A percentile compares a stretch with the other conserved stretches of the same genome.
Evolutionary conservation across 2,329 filamentous ascomycete genomes (phyloP).

Genomic region (Huntiella moniliformis): DNA sequence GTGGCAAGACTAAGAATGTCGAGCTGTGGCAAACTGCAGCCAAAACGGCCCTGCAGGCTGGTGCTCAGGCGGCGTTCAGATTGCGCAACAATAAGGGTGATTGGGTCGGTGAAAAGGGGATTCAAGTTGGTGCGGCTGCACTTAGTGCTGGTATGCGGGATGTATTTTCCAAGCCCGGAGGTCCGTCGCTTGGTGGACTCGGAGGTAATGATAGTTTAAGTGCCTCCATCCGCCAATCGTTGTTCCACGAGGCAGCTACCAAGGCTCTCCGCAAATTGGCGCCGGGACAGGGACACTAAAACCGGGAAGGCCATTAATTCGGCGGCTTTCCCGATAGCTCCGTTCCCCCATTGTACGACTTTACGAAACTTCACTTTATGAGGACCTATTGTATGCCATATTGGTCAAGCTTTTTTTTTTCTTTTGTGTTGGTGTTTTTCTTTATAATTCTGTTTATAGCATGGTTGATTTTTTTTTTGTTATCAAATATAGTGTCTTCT

Average conservation of each 20-base stretch:
- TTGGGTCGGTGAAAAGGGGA: constrained; percentile 30
- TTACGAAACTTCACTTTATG: neutral
- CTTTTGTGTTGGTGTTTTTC: neutral
- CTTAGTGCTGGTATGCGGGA: constrained; percentile 30
- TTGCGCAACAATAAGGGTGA: constrained; percentile 25
- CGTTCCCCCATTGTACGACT: neutral
- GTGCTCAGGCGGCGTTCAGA: constrained; percentile 29
- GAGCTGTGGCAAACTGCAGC: constrained; percentile 21
- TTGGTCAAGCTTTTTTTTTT: neutral
- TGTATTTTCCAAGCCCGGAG: constrained; percentile 18
- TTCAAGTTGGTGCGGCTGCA: constrained; percentile 29
- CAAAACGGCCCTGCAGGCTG: constrained; percentile 28
- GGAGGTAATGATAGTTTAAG: constrained; percentile 7
- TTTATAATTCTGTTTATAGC: neutral
- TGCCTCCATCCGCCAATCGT: constrained; percentile 3
- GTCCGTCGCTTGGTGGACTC: constrained; percentile 2
- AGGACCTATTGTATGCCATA: constrained; percentile 1
- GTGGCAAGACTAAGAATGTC: constrained; percentile 4
- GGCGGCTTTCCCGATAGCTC: no score
- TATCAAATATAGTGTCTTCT: no score
- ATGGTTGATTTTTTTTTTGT: neutral
- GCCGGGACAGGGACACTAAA: neutral
- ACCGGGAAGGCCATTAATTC: neutral
- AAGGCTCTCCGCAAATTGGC: constrained; percentile 9
- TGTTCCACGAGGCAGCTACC: constrained; percentile 9